Evolutionary conservation across 768 basidiomycete species (phyloP).

Genomic region (Psilocybe cubensis): DNA sequence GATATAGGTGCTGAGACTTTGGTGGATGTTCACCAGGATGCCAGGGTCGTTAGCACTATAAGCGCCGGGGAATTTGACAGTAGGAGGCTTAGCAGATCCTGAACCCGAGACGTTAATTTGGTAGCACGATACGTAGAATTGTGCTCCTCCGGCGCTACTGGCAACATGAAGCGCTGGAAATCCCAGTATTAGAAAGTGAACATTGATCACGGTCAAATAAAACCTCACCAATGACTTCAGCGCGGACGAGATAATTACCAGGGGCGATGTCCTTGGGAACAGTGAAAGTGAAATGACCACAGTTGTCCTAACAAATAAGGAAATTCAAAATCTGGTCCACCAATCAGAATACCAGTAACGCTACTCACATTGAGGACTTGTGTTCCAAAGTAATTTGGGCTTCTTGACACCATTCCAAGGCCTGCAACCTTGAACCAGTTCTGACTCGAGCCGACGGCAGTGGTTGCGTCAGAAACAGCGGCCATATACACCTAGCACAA

Average conservation of each 20-base stretch:
- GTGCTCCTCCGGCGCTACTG: slow-evolving; percentile 59
- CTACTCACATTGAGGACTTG: slow-evolving; percentile 34
- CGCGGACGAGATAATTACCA: slow-evolving; percentile 74
- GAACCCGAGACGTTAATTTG: slow-evolving; percentile 58
- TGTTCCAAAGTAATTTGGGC: slow-evolving; percentile 49
- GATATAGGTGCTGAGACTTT: slow-evolving; percentile 38
- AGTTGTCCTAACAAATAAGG: slow-evolving; percentile 41
- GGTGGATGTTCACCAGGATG: slow-evolving; percentile 53
- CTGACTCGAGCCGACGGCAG: slow-evolving; percentile 43
- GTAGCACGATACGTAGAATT: slow-evolving; percentile 77
- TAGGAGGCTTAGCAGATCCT: slow-evolving; percentile 46
- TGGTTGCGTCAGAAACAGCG: slow-evolving; percentile 46
- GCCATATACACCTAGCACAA: slow-evolving; percentile 45
- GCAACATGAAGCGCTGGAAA: slow-evolving; percentile 64
- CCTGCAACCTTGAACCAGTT: slow-evolving; percentile 57
- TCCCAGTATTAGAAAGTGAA: slow-evolving; percentile 34
- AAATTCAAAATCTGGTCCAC: not conserved
- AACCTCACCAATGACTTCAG: slow-evolving; percentile 66
- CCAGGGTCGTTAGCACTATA: slow-evolving; percentile 73
- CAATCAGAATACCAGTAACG: not conserved
- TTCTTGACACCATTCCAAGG: slow-evolving; percentile 50
- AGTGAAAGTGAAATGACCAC: slow-evolving; percentile 55
- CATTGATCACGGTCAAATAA: slow-evolving; percentile 8
- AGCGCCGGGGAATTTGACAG: slow-evolving; percentile 67
- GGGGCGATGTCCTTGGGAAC: slow-evolving; percentile 56